Base-by-base conservation (phyloP, 169 alveolate genomes). In the Eimeria acervulina region DNA sequence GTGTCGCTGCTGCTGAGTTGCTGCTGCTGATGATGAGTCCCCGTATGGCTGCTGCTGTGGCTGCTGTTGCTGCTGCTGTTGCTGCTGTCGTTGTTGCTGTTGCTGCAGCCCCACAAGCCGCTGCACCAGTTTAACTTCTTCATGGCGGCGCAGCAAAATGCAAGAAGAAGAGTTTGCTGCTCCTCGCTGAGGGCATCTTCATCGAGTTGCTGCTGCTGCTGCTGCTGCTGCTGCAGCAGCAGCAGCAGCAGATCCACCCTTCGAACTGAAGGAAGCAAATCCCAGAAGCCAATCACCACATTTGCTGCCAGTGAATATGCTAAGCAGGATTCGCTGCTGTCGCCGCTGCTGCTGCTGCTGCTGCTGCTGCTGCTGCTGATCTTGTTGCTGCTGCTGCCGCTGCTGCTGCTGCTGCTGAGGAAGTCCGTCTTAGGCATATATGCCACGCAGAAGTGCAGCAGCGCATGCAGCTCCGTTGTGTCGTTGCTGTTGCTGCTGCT, bases 81-180 rank as follows among this genome's bases (percentile, higher is more conserved):
- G 84, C 84, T 36, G 52, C 40, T 28, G 47, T 38, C 28, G 52
- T 44, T 38, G 47, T 17, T 51, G 59, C 59, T 51, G 59, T 17
- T 51, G 59, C 59, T 51, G 59, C 59, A 51, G 59, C 59, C 59
- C 59, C 59, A 51, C 59, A 51, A 51, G 59, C 59, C 84, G 84
- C 84, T 72, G 42, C 42, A 0, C 84, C 84, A 72, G 44, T 72
- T 72, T 0, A 72, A 4, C 44, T 72, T 72, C 84, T 72, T 72
- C 84, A 72, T 72, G 28, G 84, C 84, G 28, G 84, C 84, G 47
- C 84, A 72, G 84, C 84, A 72, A 21, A 72, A 72, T 5, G 84
- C 28, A 72, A 72, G 84, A 28, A 72, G 84, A 28, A 72, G 84
- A 28, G 84, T 72, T 72, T 36, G 40, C 84, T 72, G 84, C 84